A percentile compares a stretch with the other conserved stretches of the same genome.
Evolutionary conservation across 257 asterid species (phyloP).

Genomic region (Nicotiana sylvestris): DNA sequence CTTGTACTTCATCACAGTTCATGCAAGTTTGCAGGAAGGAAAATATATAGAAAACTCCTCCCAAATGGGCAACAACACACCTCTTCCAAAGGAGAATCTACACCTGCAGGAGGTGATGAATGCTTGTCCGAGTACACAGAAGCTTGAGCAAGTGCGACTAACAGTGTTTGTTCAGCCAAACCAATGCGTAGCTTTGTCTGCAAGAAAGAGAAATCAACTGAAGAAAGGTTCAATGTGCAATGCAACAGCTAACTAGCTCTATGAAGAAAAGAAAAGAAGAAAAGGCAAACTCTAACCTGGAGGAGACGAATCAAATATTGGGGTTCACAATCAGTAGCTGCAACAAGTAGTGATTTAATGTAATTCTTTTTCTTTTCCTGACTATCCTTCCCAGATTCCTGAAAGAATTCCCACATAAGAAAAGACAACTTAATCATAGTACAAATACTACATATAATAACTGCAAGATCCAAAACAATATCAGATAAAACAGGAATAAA

Average conservation of each 20-base stretch:
- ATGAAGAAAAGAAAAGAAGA: not conserved
- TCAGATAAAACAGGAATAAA: conserved; percentile 7
- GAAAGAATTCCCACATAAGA: conserved; percentile 13
- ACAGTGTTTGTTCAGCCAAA: conserved; percentile 85
- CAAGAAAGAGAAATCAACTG: conserved; percentile 32
- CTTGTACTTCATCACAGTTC: not conserved
- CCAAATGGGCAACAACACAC: conserved; percentile 29
- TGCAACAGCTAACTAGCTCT: conserved; percentile 15
- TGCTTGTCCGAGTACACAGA: conserved; percentile 63
- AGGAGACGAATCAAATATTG: conserved; percentile 90
- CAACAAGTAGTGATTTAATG: conserved; percentile 81
- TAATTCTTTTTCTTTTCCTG: conserved; percentile 87
- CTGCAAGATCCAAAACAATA: not conserved
- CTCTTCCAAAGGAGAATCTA: conserved; percentile 70
- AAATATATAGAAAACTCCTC: not conserved
- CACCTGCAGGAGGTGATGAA: conserved; percentile 49
- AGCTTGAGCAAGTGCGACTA: conserved; percentile 85
- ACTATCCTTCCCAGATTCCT: conserved; percentile 98
- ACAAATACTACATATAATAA: conserved; percentile 2
- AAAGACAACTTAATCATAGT: conserved; percentile 17
- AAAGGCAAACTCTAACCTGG: conserved; percentile 47
- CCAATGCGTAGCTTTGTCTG: conserved; percentile 92
- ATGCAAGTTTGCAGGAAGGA: not conserved
- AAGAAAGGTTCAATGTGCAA: conserved; percentile 19
- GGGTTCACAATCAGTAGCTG: conserved; percentile 98